These are phyloP conservation scores for Biscogniauxia marginata DNA, from an alignment of 2,329 filamentous ascomycete genomes.

Conservation along the genomic window DNA sequence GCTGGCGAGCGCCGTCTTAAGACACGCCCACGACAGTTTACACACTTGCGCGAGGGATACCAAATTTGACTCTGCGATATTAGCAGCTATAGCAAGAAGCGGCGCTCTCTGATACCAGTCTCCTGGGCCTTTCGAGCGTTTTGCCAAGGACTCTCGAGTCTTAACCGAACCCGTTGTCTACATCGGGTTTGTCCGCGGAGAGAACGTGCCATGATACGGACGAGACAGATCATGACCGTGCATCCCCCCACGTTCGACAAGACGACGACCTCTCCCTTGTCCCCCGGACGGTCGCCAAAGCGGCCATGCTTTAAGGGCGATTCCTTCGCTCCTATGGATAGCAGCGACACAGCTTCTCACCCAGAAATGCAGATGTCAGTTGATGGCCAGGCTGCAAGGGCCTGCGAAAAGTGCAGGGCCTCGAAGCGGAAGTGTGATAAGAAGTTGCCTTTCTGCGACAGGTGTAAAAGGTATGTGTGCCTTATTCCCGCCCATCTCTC, in stretches of 20 bases:
- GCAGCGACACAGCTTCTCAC: conserved; percentile 8
- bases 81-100: neutral
- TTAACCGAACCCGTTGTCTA: neutral
- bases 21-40: too few relatives aligned
- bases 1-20: conserved; percentile 11
- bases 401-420: conserved; percentile 35
- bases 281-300: conserved; percentile 25
- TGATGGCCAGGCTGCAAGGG: conserved; percentile 26
- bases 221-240: conserved; percentile 12
- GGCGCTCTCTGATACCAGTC: too few relatives aligned
- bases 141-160: too few relatives aligned
- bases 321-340: conserved; percentile 9
- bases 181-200: neutral
- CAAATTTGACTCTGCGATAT: neutral
- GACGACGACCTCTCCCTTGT: conserved; percentile 21
- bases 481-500: neutral
- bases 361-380: conserved; percentile 5
- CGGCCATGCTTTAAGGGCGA: conserved; percentile 17
- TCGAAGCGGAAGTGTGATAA: conserved; percentile 36
- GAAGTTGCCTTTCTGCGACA: conserved; percentile 32
- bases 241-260: conserved; percentile 26
- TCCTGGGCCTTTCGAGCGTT: too few relatives aligned
- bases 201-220: conserved; percentile 6
- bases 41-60: too few relatives aligned
- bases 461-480: conserved; percentile 34